phyloP scores from a whole-genome alignment of 192 early-diverging fungal species.

The Coemansia javaensis region DNA sequence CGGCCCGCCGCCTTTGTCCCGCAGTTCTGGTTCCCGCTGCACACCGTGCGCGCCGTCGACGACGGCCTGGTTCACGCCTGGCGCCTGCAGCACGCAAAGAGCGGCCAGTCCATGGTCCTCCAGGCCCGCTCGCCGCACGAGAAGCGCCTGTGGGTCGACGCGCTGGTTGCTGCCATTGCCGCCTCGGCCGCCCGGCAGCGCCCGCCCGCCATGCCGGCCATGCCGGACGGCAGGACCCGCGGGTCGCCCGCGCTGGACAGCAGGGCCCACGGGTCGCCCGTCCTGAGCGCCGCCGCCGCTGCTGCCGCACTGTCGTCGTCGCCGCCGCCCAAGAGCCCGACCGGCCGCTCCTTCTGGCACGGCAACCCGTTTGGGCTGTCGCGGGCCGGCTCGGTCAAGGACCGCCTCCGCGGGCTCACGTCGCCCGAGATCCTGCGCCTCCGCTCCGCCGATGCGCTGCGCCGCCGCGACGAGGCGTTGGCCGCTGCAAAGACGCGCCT shows the following conservation, averaged over 20 bases:
- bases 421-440: constrained; percentile 38
- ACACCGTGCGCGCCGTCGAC: constrained; percentile 57
- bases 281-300: not conserved
- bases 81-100: constrained; percentile 36
- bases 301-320: constrained; percentile 1
- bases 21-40: constrained; percentile 64
- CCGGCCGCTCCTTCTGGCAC: constrained; percentile 14
- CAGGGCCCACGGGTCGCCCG: not conserved
- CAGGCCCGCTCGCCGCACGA: constrained; percentile 54
- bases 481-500: no score
- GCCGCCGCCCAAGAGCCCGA: not conserved
- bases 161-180: constrained; percentile 46
- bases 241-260: no score
- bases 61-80: constrained; percentile 23
- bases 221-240: not conserved
- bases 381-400: not conserved
- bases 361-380: constrained; percentile 2
- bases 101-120: constrained; percentile 52
- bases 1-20: constrained; percentile 51
- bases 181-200: constrained; percentile 7
- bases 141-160: constrained; percentile 53
- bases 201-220: no score
- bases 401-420: constrained; percentile 23
- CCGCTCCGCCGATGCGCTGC: constrained; percentile 5
- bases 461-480: constrained; percentile 1